Evolutionary conservation across 352 stramenopile species (phyloP), one percentile per base, ranked within the genome.

Genomic region (Globisporangium echinulatum): DNA sequence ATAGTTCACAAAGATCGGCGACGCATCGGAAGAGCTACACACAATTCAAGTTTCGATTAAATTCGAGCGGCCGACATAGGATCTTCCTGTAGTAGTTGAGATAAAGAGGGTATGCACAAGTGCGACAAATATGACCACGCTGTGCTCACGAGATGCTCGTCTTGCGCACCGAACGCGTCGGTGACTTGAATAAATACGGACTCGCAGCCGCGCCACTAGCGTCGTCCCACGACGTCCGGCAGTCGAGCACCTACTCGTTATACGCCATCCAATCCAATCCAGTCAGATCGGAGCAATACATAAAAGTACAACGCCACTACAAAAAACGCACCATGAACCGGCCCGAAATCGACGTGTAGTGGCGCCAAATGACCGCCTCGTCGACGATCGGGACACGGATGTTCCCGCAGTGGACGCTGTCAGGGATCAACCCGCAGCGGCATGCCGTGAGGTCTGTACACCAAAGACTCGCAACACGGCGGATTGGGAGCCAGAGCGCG

Each of bases 351-450:
- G 70, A 58, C 33, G 77, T 77, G 53, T 92, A 92, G 59, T 87
- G 75, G 37, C 77, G 76, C 82, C 82, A 92, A 51, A 92, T 81
- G 8, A 90, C 66, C 0, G 76, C 78, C 48, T 92, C 82, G 46
- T 92, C 82, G 10, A 92, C 82, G 7, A 92, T 64, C 2, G 77
- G 71, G 15, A 92, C 70, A 3, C 77, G 78, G 43, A 87, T 80
- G 44, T 68, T 87, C 49, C 81, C 79, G 36, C 75, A 73, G 49
- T 92, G 82, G 61, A 85, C 85, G 59, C 78, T 82, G 66, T 92
- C 79, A 1, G 82, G 79, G 33, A 92, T 90, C 36, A 92, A 56
- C 2, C 69, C 77, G 47, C 82, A 92, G 13, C 79, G 80, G 44
- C 82, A 92, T 4, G 70, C 81, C 17, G 61, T 77, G 4, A 90